Percentiles rank a stretch among this genome's conserved stretches.
These are phyloP conservation scores for Eucalyptus marginata DNA, from an alignment of 345 rosid species.

Conservation along the genomic window DNA sequence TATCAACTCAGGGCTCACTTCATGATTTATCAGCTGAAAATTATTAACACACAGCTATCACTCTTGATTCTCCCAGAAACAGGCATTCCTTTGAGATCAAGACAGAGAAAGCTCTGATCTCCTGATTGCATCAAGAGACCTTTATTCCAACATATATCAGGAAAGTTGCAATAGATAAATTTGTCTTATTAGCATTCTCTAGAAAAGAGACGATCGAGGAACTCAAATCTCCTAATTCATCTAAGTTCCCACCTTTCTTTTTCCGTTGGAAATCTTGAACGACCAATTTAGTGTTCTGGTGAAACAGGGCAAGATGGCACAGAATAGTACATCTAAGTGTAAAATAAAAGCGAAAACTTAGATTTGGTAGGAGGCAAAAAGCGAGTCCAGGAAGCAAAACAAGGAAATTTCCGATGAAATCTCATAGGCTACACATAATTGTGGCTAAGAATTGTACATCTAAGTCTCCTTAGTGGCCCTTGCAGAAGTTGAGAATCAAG, in stretches of 20 bases:
- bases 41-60: neutral
- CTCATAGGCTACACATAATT: neutral
- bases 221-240: neutral
- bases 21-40: slow-evolving; percentile 3
- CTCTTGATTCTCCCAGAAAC: neutral
- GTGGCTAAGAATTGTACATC: neutral
- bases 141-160: neutral
- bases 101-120: neutral
- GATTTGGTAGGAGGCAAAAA: neutral
- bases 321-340: no score
- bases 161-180: neutral
- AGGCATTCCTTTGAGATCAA: neutral
- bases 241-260: neutral
- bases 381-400: neutral
- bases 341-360: neutral
- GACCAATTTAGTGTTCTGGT: neutral
- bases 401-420: neutral
- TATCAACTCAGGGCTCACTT: neutral
- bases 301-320: neutral
- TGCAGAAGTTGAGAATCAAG: neutral
- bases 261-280: neutral
- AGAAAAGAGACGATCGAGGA: neutral
- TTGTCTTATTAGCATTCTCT: neutral
- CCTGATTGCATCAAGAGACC: neutral
- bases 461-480: neutral